Percentiles rank a stretch among this genome's conserved stretches.
Conservation (phyloP, 1,139 yeast species). For the Pichia sp. region DNA sequence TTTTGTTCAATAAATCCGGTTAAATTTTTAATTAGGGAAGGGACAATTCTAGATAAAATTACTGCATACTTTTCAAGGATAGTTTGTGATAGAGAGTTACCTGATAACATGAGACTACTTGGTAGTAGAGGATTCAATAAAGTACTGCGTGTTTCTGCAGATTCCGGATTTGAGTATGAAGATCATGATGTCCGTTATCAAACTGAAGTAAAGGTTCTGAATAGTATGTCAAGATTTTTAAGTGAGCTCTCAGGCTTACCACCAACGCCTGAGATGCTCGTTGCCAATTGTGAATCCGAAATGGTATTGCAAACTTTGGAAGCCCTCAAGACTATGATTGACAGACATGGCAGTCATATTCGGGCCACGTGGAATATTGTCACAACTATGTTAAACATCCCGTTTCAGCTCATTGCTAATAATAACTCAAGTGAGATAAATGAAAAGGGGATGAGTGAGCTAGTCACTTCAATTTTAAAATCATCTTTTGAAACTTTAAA, state of each 20-base stretch:
- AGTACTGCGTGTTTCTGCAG: conserved; percentile 41
- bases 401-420: conserved; percentile 41
- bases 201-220: conserved; percentile 35
- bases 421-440: conserved; percentile 29
- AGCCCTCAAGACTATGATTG: conserved; percentile 62
- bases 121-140: conserved; percentile 44
- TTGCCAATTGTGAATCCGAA: conserved; percentile 53
- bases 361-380: conserved; percentile 61
- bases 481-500: conserved; percentile 76
- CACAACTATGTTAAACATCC: conserved; percentile 59
- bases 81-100: conserved; percentile 32
- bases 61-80: conserved; percentile 42
- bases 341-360: conserved; percentile 61
- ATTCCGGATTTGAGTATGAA: conserved; percentile 35
- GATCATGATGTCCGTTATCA: conserved; percentile 1
- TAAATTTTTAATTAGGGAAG: conserved; percentile 38
- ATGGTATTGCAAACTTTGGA: conserved; percentile 56
- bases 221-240: conserved; percentile 33
- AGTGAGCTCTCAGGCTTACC: conserved; percentile 33
- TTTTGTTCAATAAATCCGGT: conserved; percentile 43
- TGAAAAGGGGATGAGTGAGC: conserved; percentile 33
- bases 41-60: conserved; percentile 41
- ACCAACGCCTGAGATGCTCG: conserved; percentile 35
- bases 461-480: conserved; percentile 42
- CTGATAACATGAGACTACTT: conserved; percentile 39